Percentiles rank a stretch among this genome's conserved stretches.
Conservation (phyloP, 192 early-diverging fungal species). For the Neocallimastix lanati region DNA sequence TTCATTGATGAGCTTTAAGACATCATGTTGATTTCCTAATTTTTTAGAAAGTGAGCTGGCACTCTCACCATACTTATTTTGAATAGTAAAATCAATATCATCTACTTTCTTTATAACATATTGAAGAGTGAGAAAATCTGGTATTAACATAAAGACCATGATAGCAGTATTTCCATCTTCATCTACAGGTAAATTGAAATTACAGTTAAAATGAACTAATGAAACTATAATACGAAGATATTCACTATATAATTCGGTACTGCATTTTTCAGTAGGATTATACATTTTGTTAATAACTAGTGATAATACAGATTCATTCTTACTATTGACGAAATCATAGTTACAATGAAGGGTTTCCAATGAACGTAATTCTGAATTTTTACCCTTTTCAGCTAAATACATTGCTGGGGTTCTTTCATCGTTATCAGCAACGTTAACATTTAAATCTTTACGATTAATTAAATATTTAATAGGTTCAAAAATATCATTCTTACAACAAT, state of each 20-base stretch:
- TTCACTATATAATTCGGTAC: not conserved
- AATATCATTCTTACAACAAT: not conserved
- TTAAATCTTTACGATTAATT: not conserved
- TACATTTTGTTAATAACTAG: not conserved
- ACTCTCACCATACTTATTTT: not conserved
- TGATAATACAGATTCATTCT: not conserved
- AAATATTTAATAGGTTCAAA: not conserved
- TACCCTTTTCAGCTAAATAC: not conserved
- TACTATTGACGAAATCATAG: not conserved
- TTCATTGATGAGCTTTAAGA: not conserved
- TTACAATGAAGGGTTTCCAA: not conserved
- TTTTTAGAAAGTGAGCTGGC: not conserved
- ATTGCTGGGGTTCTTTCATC: not conserved
- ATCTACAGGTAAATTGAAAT: not conserved
- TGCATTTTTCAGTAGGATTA: not conserved
- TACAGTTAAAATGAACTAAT: not conserved
- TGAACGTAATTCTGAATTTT: not conserved
- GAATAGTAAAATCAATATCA: not conserved
- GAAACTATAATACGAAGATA: not conserved
- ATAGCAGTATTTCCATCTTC: not conserved
- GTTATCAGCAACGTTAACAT: not conserved
- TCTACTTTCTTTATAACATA: not conserved
- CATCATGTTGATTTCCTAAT: not conserved
- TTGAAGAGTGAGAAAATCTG: not conserved
- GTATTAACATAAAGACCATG: not conserved